Evolutionary conservation across 2,329 filamentous ascomycete species (phyloP), one percentile per base, ranked within the genome.

Genomic region (Penicillium sp.): DNA sequence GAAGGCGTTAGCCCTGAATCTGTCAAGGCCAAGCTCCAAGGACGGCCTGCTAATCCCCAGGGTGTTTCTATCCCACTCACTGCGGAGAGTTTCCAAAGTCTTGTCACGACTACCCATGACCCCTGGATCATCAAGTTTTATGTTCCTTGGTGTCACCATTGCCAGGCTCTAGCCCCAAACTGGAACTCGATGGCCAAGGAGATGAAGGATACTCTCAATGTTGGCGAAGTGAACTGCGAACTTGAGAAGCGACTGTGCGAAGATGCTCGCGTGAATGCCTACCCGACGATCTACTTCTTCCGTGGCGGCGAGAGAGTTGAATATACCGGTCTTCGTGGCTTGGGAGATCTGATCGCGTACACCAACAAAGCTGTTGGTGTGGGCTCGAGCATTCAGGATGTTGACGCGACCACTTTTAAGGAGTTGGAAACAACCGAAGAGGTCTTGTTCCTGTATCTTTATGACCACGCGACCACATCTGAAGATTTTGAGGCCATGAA

Each of bases 121-220:
- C 88, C 92, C 6, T 99, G 94, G 94, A 97, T 99, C 71, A 87
- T 99, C 81, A 99, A 99, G 76, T 97, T 99, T 73, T 97, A 97
- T 73, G 92, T 91, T 19, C 95, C 94, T 6, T 97, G 93, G 94
- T 99, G 94, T 74, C 86, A 87, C 65, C 94, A 99, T 76, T 99
- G 95, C 75, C 90, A 96, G 76, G 90, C 90, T 38, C 86, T 99
- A 82, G 91, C 89, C 36, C 90, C 94, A 3, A 92, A 87, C 62
- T 99, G 94, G 94, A 81, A 86, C 60, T 89, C 93, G 68, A 85
- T 99, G 76, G 90, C 90, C 44, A 92, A 92, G 72, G 91, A 93
- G 70, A 94, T 97, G 90, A 86, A 92, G 74, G 90, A 89, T 43
- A 87, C 85, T 63, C 84, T 99, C 58, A 97, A 97, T 70, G 82